A percentile compares a stretch with the other conserved stretches of the same genome.
Conservation (phyloP, 164 flowering plant genomes). For the Santalum album region DNA sequence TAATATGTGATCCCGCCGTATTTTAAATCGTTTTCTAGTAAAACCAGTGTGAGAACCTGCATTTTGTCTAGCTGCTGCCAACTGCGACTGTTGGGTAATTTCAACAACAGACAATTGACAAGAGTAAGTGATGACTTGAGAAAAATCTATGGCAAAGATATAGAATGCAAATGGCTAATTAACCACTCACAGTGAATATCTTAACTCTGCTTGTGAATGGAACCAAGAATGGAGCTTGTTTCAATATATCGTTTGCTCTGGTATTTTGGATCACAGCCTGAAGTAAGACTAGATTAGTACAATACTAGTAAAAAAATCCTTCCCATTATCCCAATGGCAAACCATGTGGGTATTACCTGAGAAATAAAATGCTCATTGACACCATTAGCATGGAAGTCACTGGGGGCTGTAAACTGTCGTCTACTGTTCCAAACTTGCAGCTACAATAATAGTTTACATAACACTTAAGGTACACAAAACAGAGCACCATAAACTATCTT, state of each 20-base stretch:
- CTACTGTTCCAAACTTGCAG: conserved; percentile 97
- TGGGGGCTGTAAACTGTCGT: conserved; percentile 63
- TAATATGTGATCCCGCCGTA: conserved; percentile 79
- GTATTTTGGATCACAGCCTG: conserved; percentile 78
- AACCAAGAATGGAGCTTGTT: conserved; percentile 85
- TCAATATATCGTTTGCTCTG: conserved; percentile 72
- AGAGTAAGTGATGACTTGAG: background rate
- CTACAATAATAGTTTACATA: conserved; percentile 28
- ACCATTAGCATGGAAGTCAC: conserved; percentile 93
- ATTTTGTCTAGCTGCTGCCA: conserved; percentile 60
- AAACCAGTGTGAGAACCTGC: conserved; percentile 49
- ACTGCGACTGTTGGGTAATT: conserved; percentile 49
- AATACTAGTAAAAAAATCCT: background rate
- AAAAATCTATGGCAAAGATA: conserved; percentile 1
- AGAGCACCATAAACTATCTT: too few species aligned
- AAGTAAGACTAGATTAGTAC: conserved; percentile 11
- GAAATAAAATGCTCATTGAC: conserved; percentile 74
- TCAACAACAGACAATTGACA: background rate
- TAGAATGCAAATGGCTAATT: background rate
- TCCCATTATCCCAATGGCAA: background rate
- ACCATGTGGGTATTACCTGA: conserved; percentile 42
- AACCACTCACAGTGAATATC: conserved; percentile 70
- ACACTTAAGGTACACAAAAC: conserved; percentile 1
- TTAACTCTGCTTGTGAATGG: conserved; percentile 95
- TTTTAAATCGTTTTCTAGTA: conserved; percentile 63